Conservation (phyloP, 2,329 filamentous ascomycete genomes). For the Capronia americana region DNA sequence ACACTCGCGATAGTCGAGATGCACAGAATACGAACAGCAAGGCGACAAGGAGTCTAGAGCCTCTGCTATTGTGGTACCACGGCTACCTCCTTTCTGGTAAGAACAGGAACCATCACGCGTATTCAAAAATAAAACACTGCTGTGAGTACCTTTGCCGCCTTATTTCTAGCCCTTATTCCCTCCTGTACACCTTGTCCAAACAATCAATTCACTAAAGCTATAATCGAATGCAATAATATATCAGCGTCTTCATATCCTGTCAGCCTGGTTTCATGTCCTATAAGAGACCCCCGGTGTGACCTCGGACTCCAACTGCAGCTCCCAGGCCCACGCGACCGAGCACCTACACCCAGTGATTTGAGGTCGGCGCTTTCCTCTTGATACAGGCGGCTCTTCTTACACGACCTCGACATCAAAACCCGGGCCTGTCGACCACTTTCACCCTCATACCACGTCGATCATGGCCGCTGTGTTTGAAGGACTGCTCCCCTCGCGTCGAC, state of each 20-base stretch:
- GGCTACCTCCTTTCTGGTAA: not conserved
- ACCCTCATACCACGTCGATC: slow-evolving; percentile 4
- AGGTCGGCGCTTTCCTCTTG: slow-evolving; percentile 11
- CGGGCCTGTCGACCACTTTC: not conserved
- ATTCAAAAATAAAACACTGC: slow-evolving; percentile 21
- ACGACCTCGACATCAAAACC: slow-evolving; percentile 3
- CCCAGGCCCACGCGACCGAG: not conserved
- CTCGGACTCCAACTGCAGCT: not conserved
- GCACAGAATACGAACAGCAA: slow-evolving; percentile 6
- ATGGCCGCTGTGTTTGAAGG: slow-evolving; percentile 34
- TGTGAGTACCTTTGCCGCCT: slow-evolving; percentile 10
- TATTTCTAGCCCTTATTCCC: slow-evolving; percentile 17
- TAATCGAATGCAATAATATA: slow-evolving; percentile 8
- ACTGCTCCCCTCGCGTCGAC: slow-evolving; percentile 27
- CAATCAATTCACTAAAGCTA: not conserved
- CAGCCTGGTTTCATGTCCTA: slow-evolving; percentile 13
- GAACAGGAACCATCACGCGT: slow-evolving; percentile 6
- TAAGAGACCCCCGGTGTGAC: slow-evolving; percentile 10
- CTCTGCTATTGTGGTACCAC: slow-evolving; percentile 20
- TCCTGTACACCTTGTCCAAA: slow-evolving; percentile 4
- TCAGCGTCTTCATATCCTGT: not conserved
- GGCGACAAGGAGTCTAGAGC: slow-evolving; percentile 22
- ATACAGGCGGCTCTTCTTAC: slow-evolving; percentile 12
- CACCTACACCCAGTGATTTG: slow-evolving; percentile 12
- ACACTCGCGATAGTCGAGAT: slow-evolving; percentile 11